These are phyloP conservation scores for Podospora pseudoanserina DNA, from an alignment of 495 filamentous ascomycete species.

Conservation along the genomic window DNA sequence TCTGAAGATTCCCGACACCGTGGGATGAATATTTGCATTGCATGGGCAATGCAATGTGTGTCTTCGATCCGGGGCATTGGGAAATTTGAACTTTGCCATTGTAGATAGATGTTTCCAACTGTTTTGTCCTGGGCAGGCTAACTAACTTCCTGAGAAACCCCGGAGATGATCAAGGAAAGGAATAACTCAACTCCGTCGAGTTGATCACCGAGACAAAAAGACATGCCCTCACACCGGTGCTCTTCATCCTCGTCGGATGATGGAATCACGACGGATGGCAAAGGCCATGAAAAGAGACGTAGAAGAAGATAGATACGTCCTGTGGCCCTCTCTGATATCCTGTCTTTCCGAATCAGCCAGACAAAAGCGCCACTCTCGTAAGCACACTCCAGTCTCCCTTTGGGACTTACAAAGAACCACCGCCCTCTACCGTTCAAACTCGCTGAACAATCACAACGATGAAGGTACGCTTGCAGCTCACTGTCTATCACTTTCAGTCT, in stretches of 20 bases:
- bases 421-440: neutral
- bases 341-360: neutral
- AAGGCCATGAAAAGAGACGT: neutral
- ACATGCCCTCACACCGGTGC: neutral
- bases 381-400: neutral
- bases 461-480: neutral
- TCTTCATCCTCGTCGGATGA: neutral
- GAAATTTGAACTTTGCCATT: neutral
- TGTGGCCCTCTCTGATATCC: neutral
- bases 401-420: no score
- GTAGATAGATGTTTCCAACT: neutral
- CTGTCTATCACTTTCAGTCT: neutral
- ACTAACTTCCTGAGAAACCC: neutral
- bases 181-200: neutral
- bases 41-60: neutral
- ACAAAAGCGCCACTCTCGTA: neutral
- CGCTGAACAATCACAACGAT: neutral
- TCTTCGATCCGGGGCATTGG: neutral
- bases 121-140: no score
- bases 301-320: neutral
- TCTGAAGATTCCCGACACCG: neutral
- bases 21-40: neutral
- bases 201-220: neutral
- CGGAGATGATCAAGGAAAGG: neutral
- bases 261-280: neutral